Evolutionary conservation across 78 protist genomes (phyloP), one percentile per base, ranked within the genome.

Genomic region (Trichosphaerium sp.): DNA sequence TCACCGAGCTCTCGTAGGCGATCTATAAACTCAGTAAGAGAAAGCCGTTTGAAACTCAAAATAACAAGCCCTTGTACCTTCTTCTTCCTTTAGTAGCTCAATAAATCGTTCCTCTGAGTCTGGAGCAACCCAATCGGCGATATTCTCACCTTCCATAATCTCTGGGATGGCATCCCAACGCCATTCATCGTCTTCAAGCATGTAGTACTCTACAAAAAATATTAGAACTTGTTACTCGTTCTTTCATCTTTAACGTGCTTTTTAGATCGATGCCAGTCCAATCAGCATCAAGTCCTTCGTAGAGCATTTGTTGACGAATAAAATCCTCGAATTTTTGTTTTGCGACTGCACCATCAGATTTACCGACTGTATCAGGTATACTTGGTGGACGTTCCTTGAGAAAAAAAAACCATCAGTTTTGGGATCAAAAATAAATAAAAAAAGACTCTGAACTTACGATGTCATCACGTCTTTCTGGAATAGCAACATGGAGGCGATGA

Each of bases 131-230:
- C 76, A 95, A 68, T 96, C 99, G 3, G 85, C 77, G 55, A 96
- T 84, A 75, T 95, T 95, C 74, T 90, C 71, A 48, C 99, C 99
- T 76, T 97, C 91, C 73, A 92, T 59, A 43, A 97, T 92, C 65
- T 97, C 99, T 7, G 99, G 99, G 41, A 96, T 78, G 26, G 41
- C 64, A 77, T 97, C 99, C 55, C 83, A 69, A 34, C 44, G 65
- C 99, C 98, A 95, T 37, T 85, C 93, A 0, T 37, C 75, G 62
- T 75, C 34, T 21, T 37, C 60, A 37, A 88, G 78, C 10, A 54
- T 25, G 71, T 67, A 88, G 29, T 71, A 58, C 49, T 72, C 54
- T 1, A 63, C 40, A 15, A 7, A 31, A 15, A 15, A n/a, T n/a
- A n/a, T n/a, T n/a, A n/a, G n/a, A n/a, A n/a, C n/a, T n/a, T n/a